phyloP scores from a whole-genome alignment of 1,139 yeast species.

The Martiniozyma asiatica region DNA sequence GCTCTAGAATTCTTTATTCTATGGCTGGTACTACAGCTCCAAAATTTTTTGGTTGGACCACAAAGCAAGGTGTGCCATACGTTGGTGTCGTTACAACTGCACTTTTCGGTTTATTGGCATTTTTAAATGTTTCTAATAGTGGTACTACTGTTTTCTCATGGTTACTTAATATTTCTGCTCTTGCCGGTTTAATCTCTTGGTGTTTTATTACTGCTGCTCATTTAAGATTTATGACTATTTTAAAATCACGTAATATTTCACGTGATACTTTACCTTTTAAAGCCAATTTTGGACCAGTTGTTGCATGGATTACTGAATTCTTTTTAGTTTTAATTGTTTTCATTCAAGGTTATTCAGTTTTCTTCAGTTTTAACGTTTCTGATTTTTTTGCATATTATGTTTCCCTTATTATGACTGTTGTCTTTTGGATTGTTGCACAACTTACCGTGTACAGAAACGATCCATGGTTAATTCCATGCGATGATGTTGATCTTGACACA shows the following conservation, averaged over 20 bases:
- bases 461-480: constrained; percentile 30
- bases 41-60: constrained; percentile 36
- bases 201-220: constrained; percentile 55
- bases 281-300: constrained; percentile 54
- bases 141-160: constrained; percentile 71
- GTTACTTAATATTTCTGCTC: constrained; percentile 72
- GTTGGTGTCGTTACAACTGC: constrained; percentile 47
- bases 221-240: constrained; percentile 53
- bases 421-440: constrained; percentile 37
- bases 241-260: constrained; percentile 45
- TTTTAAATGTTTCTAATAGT: constrained; percentile 46
- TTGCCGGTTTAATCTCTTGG: constrained; percentile 70
- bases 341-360: constrained; percentile 60
- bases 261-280: constrained; percentile 60
- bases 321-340: constrained; percentile 41
- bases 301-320: constrained; percentile 45
- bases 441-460: constrained; percentile 24
- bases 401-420: constrained; percentile 45
- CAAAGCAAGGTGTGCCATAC: constrained; percentile 57
- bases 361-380: constrained; percentile 41
- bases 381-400: constrained; percentile 57
- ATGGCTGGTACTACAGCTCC: constrained; percentile 60
- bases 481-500: constrained; percentile 29
- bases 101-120: constrained; percentile 53
- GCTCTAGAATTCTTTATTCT: constrained; percentile 61